phyloP scores from a whole-genome alignment of 352 stramenopile species.

The Phytophthora crassamura region DNA sequence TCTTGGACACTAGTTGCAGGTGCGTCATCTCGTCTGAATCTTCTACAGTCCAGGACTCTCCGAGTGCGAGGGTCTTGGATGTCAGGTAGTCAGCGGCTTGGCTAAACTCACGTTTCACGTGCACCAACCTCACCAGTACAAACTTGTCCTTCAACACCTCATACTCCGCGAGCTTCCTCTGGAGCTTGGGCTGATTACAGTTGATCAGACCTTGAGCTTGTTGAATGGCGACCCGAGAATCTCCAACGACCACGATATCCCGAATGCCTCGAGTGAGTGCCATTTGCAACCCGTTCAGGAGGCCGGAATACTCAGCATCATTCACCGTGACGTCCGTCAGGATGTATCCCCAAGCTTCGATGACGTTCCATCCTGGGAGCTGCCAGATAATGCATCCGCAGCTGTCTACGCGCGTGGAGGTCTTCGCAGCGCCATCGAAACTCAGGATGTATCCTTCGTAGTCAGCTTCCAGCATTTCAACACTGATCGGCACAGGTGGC shows the following conservation, averaged over 20 bases:
- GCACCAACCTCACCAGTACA: background rate
- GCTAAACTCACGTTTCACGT: slow-evolving; percentile 13
- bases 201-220: slow-evolving; percentile 11
- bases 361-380: slow-evolving; percentile 2
- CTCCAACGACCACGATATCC: background rate
- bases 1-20: background rate
- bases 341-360: background rate
- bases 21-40: background rate
- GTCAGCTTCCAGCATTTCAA: slow-evolving; percentile 10
- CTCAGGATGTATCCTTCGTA: slow-evolving; percentile 6
- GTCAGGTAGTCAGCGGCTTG: slow-evolving; percentile 6
- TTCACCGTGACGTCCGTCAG: slow-evolving; percentile 16
- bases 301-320: slow-evolving; percentile 11
- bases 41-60: too few relatives aligned
- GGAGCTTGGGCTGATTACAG: slow-evolving; percentile 10
- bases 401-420: background rate
- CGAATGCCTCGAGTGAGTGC: background rate
- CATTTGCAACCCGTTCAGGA: background rate
- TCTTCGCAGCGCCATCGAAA: slow-evolving; percentile 15
- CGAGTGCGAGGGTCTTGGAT: too few relatives aligned
- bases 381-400: slow-evolving; percentile 15
- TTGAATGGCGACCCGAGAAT: slow-evolving; percentile 6
- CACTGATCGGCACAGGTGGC: background rate
- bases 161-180: background rate
- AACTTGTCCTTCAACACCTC: background rate